phyloP scores from a whole-genome alignment of 2,329 filamentous ascomycete species.

The Parastagonospora nodorum region DNA sequence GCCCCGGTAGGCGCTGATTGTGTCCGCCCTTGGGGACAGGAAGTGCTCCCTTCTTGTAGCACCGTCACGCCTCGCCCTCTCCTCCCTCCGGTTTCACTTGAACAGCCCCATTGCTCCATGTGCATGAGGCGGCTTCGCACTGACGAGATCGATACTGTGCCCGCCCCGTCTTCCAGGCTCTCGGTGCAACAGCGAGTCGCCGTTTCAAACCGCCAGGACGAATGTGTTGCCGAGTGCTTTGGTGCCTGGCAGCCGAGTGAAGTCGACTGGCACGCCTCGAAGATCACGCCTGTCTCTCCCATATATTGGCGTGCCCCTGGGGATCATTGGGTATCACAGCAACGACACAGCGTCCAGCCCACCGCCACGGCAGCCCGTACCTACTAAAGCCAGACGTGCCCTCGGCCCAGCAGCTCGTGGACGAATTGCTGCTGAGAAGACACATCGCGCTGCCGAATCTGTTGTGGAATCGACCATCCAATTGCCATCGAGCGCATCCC shows the following conservation, averaged over 20 bases:
- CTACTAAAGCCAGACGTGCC: constrained; percentile 45
- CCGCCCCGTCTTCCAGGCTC: constrained; percentile 32
- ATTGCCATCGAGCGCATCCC: constrained; percentile 28
- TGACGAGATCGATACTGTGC: constrained; percentile 41
- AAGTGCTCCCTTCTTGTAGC: constrained; percentile 44
- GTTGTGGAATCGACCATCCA: constrained; percentile 39
- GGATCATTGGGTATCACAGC: constrained; percentile 42
- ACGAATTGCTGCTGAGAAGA: constrained; percentile 31
- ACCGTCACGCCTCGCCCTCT: constrained; percentile 36
- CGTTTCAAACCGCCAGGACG: constrained; percentile 44
- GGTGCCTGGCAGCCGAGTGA: constrained; percentile 47
- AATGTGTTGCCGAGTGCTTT: constrained; percentile 46
- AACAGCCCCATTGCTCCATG: constrained; percentile 42
- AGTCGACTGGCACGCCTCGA: constrained; percentile 39
- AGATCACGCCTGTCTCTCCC: constrained; percentile 40
- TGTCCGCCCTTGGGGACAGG: constrained; percentile 32
- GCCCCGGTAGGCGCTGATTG: constrained; percentile 32
- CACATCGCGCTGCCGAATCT: constrained; percentile 37
- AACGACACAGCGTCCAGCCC: constrained; percentile 45
- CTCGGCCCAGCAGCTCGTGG: constrained; percentile 39
- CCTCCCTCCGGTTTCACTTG: constrained; percentile 44
- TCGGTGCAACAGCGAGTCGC: constrained; percentile 44
- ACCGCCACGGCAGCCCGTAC: constrained; percentile 38
- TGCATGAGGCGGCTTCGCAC: constrained; percentile 47
- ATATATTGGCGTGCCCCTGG: constrained; percentile 49